Percentiles rank a stretch among this genome's conserved stretches.
These are phyloP conservation scores for Clarireedia hainanense DNA, from an alignment of 2,329 filamentous ascomycete species.

Conservation along the genomic window DNA sequence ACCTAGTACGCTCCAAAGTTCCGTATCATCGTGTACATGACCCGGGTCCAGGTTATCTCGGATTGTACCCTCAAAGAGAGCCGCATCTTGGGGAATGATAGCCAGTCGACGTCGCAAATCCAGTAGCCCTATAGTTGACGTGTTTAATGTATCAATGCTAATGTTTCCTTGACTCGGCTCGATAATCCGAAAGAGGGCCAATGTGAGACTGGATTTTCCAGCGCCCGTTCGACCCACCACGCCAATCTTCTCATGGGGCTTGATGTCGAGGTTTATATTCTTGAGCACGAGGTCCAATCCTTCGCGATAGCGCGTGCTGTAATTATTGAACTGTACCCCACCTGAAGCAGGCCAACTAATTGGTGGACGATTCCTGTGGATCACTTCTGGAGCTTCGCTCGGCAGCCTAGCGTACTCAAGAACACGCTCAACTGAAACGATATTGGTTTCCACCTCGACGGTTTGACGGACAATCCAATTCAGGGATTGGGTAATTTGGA, in stretches of 20 bases:
- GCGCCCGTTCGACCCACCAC: constrained; percentile 94
- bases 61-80: constrained; percentile 87
- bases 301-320: constrained; percentile 85
- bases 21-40: constrained; percentile 92
- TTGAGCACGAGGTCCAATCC: constrained; percentile 89
- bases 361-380: constrained; percentile 77
- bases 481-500: constrained; percentile 93
- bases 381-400: constrained; percentile 89
- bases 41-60: constrained; percentile 94
- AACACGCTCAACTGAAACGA: constrained; percentile 95
- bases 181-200: constrained; percentile 92
- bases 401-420: constrained; percentile 89
- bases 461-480: constrained; percentile 99
- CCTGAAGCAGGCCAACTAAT: constrained; percentile 89
- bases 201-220: constrained; percentile 88
- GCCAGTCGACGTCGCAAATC: constrained; percentile 84
- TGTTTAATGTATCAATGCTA: constrained; percentile 82
- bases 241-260: constrained; percentile 94
- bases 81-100: constrained; percentile 96
- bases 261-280: constrained; percentile 86
- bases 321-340: constrained; percentile 83
- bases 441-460: constrained; percentile 99
- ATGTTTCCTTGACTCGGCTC: constrained; percentile 78
- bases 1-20: constrained; percentile 93
- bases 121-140: constrained; percentile 79